A percentile compares a stretch with the other conserved stretches of the same genome.
phyloP scores from a whole-genome alignment of 305 asterid species.

The Vinca major region DNA sequence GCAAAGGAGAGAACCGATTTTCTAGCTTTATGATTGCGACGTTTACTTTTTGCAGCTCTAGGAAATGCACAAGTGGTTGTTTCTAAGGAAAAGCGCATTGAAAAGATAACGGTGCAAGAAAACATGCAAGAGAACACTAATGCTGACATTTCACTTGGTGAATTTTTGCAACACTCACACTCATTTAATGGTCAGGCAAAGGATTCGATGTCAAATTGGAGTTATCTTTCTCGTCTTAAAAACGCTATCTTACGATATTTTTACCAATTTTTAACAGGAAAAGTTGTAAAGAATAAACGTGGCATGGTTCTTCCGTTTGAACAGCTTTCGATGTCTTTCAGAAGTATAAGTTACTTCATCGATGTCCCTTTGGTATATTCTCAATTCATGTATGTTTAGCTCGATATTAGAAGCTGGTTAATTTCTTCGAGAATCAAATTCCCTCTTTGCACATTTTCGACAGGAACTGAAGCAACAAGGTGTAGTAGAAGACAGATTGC shows the following conservation, averaged over 20 bases:
- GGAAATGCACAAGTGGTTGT: conserved; percentile 67
- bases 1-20: too few species aligned
- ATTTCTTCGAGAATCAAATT: neutral
- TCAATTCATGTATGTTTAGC: neutral
- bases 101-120: conserved; percentile 39
- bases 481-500: conserved; percentile 55
- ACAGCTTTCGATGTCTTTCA: conserved; percentile 81
- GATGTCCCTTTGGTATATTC: conserved; percentile 65
- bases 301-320: conserved; percentile 96
- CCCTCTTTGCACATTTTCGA: neutral
- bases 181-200: conserved; percentile 26
- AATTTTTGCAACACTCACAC: conserved; percentile 73
- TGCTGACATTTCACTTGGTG: conserved; percentile 62
- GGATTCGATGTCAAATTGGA: neutral
- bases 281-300: conserved; percentile 39
- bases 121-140: conserved; percentile 47
- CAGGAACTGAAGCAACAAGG: conserved; percentile 91
- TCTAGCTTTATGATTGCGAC: conserved; percentile 4
- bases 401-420: conserved; percentile 1
- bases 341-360: conserved; percentile 66
- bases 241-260: neutral
- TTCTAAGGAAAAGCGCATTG: conserved; percentile 49
- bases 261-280: conserved; percentile 37
- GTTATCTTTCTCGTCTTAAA: conserved; percentile 2
- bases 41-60: conserved; percentile 43